Evolutionary conservation across 768 basidiomycete species (phyloP), one percentile per base, ranked within the genome.

Genomic region (Rhodotorula paludigena): DNA sequence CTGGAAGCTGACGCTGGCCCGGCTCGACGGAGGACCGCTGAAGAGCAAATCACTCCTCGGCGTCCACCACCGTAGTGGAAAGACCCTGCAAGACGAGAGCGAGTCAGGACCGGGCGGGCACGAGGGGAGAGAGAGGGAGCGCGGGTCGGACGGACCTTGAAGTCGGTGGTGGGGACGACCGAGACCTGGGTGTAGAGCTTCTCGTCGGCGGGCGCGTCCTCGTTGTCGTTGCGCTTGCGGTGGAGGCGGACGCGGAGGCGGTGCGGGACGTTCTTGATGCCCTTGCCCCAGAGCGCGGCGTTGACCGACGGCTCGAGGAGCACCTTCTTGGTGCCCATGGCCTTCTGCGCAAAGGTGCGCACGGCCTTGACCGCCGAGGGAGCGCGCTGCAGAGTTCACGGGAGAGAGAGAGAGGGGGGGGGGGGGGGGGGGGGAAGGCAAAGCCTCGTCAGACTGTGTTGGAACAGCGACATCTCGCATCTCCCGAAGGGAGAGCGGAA

Each of bases 181-280:
- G 73, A 54, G 49, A 62, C 63, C 44, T 56, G 55, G 45, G 66
- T 48, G 47, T 51, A 68, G 38, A 60, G 47, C 68, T 57, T 74
- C 49, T 57, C 68, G 62, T 51, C 71, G 45, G 87, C 83, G 93
- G 96, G 84, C 94, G 96, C 94, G 76, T 87, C 89, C 83, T 99
- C 94, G 75, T 97, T 93, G 81, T 99, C 94, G 80, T 98, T 98
- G 77, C 96, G 89, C 87, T 77, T 79, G 91, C 90, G 87, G 84
- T 96, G 92, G 66, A 98, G 88, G 79, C 90, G 88, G 57, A 99
- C 87, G 64, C 96, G 85, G 80, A 98, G 81, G 73, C 96, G 84
- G 77, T 90, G 89, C 36, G 94, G 96, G 38, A 92, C 90, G 66
- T 85, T 87, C 84, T 93, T 93, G 81, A 99, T 87, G 59, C 96